Conservation (phyloP, 2,329 filamentous ascomycete genomes). For the Erysiphe neolycopersici region DNA sequence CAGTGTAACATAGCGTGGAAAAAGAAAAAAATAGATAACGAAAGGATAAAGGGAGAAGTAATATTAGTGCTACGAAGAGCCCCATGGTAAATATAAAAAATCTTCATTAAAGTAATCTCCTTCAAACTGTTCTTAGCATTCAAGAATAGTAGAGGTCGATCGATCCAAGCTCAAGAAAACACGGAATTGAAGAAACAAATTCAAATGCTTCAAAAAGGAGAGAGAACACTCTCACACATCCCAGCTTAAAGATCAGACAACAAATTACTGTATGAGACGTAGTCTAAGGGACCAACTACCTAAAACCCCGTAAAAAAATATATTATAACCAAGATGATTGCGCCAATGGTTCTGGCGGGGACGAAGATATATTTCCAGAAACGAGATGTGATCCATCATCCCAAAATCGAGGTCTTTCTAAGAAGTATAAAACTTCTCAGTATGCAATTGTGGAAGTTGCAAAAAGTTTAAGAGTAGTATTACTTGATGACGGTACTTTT, state of each 20-base stretch:
- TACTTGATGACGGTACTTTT: neutral
- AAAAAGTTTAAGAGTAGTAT: neutral
- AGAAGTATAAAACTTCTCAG: neutral
- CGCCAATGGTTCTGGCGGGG: too few species aligned
- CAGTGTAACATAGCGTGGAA: neutral
- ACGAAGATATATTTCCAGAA: too few species aligned
- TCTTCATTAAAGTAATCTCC: neutral
- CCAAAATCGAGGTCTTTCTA: too few species aligned
- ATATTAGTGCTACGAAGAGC: neutral
- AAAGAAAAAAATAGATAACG: neutral
- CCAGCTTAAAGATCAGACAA: neutral
- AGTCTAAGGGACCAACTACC: neutral
- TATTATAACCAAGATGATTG: too few species aligned
- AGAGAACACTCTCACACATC: neutral
- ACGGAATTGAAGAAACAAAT: neutral
- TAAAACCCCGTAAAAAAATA: neutral
- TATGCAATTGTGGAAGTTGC: neutral
- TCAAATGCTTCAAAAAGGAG: neutral
- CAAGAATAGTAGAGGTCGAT: neutral
- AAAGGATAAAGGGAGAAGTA: neutral
- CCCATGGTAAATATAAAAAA: neutral
- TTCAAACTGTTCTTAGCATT: neutral
- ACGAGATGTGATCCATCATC: too few species aligned
- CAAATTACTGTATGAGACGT: too few species aligned
- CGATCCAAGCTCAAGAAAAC: neutral